Evolutionary conservation across 2,329 filamentous ascomycete genomes (phyloP).

Genomic region (Periconia sp.): DNA sequence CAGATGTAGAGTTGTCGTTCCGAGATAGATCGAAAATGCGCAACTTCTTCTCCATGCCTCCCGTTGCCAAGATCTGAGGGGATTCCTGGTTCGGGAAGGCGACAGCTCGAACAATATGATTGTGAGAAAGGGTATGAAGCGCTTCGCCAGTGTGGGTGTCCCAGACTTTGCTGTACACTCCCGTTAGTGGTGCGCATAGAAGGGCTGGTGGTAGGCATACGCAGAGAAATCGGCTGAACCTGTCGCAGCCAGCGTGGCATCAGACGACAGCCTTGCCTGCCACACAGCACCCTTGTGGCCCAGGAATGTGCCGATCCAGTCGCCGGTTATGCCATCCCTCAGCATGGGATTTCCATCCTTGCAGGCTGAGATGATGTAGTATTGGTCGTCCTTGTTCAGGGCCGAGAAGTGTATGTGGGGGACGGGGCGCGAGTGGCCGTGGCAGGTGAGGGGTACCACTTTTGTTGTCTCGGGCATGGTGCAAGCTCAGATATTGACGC

Average conservation of each 20-base stretch:
- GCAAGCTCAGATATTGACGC: background rate
- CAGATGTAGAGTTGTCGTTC: conserved; percentile 40
- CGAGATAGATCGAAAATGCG: conserved; percentile 86
- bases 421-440: conserved; percentile 90
- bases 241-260: conserved; percentile 85
- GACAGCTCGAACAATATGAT: conserved; percentile 92
- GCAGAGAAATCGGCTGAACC: conserved; percentile 95
- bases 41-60: conserved; percentile 94
- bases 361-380: conserved; percentile 91
- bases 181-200: conserved; percentile 27
- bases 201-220: conserved; percentile 52
- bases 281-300: conserved; percentile 98
- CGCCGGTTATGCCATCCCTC: conserved; percentile 86
- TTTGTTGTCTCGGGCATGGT: conserved; percentile 48
- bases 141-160: conserved; percentile 93
- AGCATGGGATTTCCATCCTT: conserved; percentile 99
- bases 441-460: conserved; percentile 88
- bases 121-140: conserved; percentile 82
- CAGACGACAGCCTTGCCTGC: conserved; percentile 87
- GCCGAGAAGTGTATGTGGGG: conserved; percentile 90
- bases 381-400: conserved; percentile 77
- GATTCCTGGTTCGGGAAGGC: conserved; percentile 77
- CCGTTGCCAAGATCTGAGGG: conserved; percentile 82
- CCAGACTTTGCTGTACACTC: conserved; percentile 77
- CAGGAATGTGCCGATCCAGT: conserved; percentile 86